Conservation (phyloP, 257 asterid genomes). For the Primulina eburnea region DNA sequence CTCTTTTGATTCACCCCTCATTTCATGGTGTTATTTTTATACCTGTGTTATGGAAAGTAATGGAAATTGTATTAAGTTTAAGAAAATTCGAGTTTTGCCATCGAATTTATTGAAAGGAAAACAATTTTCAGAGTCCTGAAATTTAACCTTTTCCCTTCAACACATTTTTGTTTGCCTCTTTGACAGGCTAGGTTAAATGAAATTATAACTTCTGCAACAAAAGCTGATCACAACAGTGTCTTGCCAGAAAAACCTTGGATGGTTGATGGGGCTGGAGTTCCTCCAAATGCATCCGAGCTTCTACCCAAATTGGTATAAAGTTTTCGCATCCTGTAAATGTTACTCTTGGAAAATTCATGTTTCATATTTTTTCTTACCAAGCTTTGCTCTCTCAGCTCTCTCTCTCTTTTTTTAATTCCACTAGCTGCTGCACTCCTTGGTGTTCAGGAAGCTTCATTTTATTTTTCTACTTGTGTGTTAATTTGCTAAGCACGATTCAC, state of each 20-base stretch:
- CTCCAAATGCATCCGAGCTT: conserved; percentile 69
- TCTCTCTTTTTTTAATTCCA: conserved; percentile 1
- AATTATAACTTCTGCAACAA: conserved; percentile 63
- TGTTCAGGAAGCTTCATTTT: conserved; percentile 3
- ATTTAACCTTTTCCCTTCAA: conserved; percentile 3
- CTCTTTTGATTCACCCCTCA: no score
- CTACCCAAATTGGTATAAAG: conserved; percentile 62
- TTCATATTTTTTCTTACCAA: background rate
- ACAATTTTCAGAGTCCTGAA: background rate
- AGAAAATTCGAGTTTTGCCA: conserved; percentile 11
- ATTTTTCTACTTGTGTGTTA: conserved; percentile 3
- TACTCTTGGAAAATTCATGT: background rate
- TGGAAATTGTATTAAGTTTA: conserved; percentile 4
- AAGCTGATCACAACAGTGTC: conserved; percentile 29
- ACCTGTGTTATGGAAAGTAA: conserved; percentile 4
- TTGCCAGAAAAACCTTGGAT: conserved; percentile 75
- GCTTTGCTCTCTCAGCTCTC: background rate
- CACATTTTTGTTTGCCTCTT: conserved; percentile 17
- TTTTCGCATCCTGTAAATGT: conserved; percentile 2
- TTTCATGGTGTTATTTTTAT: no score
- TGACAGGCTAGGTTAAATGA: conserved; percentile 75
- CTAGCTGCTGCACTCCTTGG: background rate
- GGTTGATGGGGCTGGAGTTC: conserved; percentile 93
- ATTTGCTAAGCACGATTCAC: conserved; percentile 10
- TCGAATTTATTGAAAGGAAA: background rate